Evolutionary conservation across 108 stramenopile genomes (phyloP), one percentile per base, ranked within the genome.

Genomic region (Nitzschia sp.): DNA sequence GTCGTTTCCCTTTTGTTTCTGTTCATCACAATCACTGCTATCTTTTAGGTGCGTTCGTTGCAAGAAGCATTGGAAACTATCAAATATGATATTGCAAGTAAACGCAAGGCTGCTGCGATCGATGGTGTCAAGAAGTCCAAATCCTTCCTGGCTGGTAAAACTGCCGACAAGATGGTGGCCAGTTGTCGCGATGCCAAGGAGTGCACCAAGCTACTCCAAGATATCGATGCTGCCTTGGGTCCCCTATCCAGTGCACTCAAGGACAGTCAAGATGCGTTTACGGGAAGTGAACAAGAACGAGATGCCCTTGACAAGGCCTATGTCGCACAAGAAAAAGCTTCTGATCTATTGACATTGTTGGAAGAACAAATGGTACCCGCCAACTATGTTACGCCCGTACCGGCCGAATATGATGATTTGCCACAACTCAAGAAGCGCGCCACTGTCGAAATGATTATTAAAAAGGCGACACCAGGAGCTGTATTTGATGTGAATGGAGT

Each of bases 341-440:
- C 88, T 34, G 72, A 78, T 23, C n/a, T 77, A 24, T 71, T 98
- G 69, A 87, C 86, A 19, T 46, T 49, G 9, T 70, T 96, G 77
- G 80, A 98, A 74, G 97, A 96, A 76, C 85, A 93, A 55, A 95
- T 98, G 95, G 85, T 98, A 6, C 97, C 97, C 3, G 70, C 65
- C 9, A 82, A 84, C 2, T 94, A 94, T 64, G 76, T 75, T 29
- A 86, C 87, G 19, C 79, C 80, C 55, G 95, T 97, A 1, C 97
- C 97, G 4, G 66, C 63, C 1, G 94, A 94, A 27, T 97, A 94
- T 69, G 46, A 62, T 63, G 86, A 90, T 66, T 70, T 98, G 72
- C 95, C 97, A 17, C 94, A 92, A 65, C 73, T 98, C 64, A 68
- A 87, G 53, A 78, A 77, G 25, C 81, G 97, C 11, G 96, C 97